Evolutionary conservation across 768 basidiomycete species (phyloP).

Genomic region (Lentinula sp.): DNA sequence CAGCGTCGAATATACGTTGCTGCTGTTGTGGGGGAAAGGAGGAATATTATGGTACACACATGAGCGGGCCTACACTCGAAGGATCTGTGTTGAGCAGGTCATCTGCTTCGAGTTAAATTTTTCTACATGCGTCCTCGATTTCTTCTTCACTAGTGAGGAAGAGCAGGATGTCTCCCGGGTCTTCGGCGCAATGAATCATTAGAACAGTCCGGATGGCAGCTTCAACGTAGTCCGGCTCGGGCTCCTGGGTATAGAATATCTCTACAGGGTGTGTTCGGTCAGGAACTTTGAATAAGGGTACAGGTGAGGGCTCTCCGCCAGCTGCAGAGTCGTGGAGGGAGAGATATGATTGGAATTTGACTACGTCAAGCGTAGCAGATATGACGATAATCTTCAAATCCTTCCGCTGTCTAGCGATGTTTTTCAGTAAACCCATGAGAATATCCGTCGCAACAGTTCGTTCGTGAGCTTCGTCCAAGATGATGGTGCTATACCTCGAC

Average conservation of each 20-base stretch:
- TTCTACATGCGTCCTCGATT: conserved; percentile 93
- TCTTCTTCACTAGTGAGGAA: conserved; percentile 99
- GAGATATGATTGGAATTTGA: conserved; percentile 97
- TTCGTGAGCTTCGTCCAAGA: conserved; percentile 98
- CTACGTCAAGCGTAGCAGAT: conserved; percentile 95
- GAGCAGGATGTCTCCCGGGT: conserved; percentile 85
- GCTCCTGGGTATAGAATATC: conserved; percentile 88
- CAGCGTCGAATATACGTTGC: conserved; percentile 91
- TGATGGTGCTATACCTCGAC: conserved; percentile 91
- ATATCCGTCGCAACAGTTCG: conserved; percentile 97
- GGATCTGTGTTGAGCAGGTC: conserved; percentile 69
- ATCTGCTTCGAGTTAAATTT: conserved; percentile 89
- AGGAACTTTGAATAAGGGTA: conserved; percentile 86
- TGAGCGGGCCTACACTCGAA: conserved; percentile 74
- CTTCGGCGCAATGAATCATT: conserved; percentile 96
- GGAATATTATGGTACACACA: conserved; percentile 93
- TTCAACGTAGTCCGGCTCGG: conserved; percentile 94
- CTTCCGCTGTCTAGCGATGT: conserved; percentile 67
- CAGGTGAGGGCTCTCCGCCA: conserved; percentile 26
- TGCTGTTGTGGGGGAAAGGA: conserved; percentile 92
- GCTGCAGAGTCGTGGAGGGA: conserved; percentile 29
- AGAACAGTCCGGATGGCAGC: conserved; percentile 94
- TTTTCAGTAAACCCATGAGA: conserved; percentile 94
- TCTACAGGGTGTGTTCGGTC: conserved; percentile 95
- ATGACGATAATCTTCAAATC: conserved; percentile 98